Conservation (phyloP, 2,329 filamentous ascomycete genomes). For the Colletotrichum limetticola region DNA sequence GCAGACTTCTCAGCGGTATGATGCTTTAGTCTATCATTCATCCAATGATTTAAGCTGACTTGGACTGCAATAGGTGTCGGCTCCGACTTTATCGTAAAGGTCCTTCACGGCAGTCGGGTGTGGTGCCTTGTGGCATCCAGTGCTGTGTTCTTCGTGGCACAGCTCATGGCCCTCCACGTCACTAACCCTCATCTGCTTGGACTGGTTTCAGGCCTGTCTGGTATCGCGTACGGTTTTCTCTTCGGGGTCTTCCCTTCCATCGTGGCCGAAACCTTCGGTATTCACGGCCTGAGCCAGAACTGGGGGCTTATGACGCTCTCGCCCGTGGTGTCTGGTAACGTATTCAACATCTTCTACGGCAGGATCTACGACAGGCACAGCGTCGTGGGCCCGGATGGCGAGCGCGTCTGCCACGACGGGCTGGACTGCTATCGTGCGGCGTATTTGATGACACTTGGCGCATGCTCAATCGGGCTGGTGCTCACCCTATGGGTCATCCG, state of each 20-base stretch:
- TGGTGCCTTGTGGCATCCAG: constrained; percentile 90
- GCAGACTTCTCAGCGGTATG: constrained; percentile 79
- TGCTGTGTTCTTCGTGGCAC: constrained; percentile 80
- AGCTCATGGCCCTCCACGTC: constrained; percentile 80
- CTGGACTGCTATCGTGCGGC: constrained; percentile 83
- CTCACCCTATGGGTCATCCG: constrained; percentile 79
- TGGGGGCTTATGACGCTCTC: constrained; percentile 96
- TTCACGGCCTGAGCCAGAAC: constrained; percentile 89
- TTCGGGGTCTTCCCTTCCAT: constrained; percentile 95
- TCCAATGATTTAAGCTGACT: neutral
- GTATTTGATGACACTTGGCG: constrained; percentile 81
- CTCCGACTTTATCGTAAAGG: constrained; percentile 89
- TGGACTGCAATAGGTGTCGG: constrained; percentile 72
- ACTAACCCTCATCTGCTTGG: constrained; percentile 81
- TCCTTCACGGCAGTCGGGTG: constrained; percentile 81
- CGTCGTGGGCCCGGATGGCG: constrained; percentile 72
- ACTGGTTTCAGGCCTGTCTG: constrained; percentile 84
- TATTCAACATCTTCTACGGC: constrained; percentile 95
- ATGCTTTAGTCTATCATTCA: neutral
- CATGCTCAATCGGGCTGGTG: constrained; percentile 74
- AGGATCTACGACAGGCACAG: constrained; percentile 85
- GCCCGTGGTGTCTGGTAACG: constrained; percentile 86
- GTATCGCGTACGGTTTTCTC: constrained; percentile 90
- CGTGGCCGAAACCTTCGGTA: constrained; percentile 89
- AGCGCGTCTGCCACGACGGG: constrained; percentile 81